Percentiles rank a stretch among this genome's conserved stretches.
phyloP scores from a whole-genome alignment of 805 yeast species.

The Suhomyces sp. region DNA sequence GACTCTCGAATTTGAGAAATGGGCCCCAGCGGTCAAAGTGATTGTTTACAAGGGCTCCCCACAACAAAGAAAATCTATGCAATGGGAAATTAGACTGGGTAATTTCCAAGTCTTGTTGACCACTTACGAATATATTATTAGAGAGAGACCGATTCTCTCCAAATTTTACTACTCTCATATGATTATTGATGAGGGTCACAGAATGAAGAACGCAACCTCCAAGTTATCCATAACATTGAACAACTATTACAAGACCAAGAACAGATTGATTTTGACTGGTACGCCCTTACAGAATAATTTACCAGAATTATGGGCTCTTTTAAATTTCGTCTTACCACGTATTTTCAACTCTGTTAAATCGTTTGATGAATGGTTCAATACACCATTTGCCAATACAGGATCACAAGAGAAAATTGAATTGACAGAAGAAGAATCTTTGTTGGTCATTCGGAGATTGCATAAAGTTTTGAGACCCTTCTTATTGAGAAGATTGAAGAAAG shows the following conservation, averaged over 20 bases:
- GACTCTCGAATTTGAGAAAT: constrained; percentile 81
- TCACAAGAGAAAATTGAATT: constrained; percentile 76
- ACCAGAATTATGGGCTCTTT: constrained; percentile 83
- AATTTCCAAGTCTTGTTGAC: constrained; percentile 76
- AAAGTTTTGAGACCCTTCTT: constrained; percentile 84
- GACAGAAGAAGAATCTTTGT: constrained; percentile 81
- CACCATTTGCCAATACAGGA: constrained; percentile 85
- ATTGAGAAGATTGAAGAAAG: constrained; percentile 79
- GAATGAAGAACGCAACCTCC: constrained; percentile 79
- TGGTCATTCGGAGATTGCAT: constrained; percentile 81
- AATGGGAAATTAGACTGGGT: constrained; percentile 61
- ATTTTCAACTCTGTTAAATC: constrained; percentile 84
- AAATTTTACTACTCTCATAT: constrained; percentile 79
- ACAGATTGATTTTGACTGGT: constrained; percentile 81
- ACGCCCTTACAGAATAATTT: constrained; percentile 83
- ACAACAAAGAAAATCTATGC: constrained; percentile 64
- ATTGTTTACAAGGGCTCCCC: constrained; percentile 80
- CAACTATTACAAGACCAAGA: constrained; percentile 69
- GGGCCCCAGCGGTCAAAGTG: constrained; percentile 80
- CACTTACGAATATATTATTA: constrained; percentile 77
- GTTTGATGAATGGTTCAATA: constrained; percentile 87
- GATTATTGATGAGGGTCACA: constrained; percentile 90
- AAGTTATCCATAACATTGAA: constrained; percentile 71
- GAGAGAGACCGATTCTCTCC: constrained; percentile 68
- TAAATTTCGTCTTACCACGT: constrained; percentile 79